Percentiles rank a stretch among this genome's conserved stretches.
These are phyloP conservation scores for Fusarium palustre DNA, from an alignment of 2,329 filamentous ascomycete genomes.

Conservation along the genomic window DNA sequence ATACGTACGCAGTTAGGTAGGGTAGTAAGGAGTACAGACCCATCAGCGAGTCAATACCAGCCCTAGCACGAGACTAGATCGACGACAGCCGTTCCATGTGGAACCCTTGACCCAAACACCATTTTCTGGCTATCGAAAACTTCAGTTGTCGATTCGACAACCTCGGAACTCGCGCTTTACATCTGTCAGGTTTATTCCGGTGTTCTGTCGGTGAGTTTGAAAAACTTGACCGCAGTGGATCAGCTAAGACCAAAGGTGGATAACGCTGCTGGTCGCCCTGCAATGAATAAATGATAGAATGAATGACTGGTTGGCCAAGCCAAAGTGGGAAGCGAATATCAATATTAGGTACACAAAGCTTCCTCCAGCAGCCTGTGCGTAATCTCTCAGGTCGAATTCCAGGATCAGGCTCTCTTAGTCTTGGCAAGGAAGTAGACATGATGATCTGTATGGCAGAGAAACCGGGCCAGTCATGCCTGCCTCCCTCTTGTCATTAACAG, in stretches of 20 bases:
- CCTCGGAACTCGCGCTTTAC: background rate
- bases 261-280: background rate
- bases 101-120: background rate
- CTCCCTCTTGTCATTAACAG: background rate
- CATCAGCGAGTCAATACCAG: constrained; percentile 1
- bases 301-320: background rate
- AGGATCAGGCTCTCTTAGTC: background rate
- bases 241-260: background rate
- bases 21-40: background rate
- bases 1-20: background rate
- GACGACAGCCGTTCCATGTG: constrained; percentile 7
- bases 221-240: background rate
- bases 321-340: background rate
- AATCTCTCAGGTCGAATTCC: background rate
- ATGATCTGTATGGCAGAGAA: background rate
- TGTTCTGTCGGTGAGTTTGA: background rate
- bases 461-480: background rate
- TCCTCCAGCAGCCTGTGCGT: background rate
- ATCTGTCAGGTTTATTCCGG: background rate
- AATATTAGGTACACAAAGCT: background rate
- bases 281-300: background rate
- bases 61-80: constrained; percentile 5
- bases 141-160: background rate
- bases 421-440: background rate
- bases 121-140: background rate